phyloP scores from a whole-genome alignment of 2,329 filamentous ascomycete genomes.

The Verticillium dahliae region DNA sequence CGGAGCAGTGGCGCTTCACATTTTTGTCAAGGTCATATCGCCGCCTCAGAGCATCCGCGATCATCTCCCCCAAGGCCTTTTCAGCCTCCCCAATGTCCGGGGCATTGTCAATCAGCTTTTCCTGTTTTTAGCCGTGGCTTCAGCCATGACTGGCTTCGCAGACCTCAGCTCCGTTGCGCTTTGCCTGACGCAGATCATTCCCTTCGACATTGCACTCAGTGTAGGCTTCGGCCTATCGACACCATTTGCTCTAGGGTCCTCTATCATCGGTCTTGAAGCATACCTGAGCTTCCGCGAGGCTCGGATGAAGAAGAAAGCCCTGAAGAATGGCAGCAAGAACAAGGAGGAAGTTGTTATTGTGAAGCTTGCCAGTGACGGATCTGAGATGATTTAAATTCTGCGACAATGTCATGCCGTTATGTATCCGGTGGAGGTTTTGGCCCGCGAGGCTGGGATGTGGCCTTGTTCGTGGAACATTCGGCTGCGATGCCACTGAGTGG shows the following conservation, averaged over 20 bases:
- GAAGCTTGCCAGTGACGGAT: background rate
- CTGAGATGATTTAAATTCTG: background rate
- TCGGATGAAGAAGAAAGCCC: slow-evolving; percentile 2
- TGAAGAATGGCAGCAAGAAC: background rate
- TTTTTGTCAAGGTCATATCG: slow-evolving; percentile 13
- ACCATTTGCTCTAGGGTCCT: slow-evolving; percentile 15
- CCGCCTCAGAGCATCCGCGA: background rate
- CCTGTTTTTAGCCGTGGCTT: slow-evolving; percentile 14
- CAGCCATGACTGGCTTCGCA: slow-evolving; percentile 19
- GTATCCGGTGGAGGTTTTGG: background rate
- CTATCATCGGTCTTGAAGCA: slow-evolving; percentile 14
- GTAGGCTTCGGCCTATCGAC: slow-evolving; percentile 17
- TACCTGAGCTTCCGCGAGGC: slow-evolving; percentile 7
- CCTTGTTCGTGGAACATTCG: background rate
- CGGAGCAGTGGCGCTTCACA: slow-evolving; percentile 15
- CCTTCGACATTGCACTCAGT: slow-evolving; percentile 17
- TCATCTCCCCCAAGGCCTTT: background rate
- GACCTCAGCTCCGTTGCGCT: slow-evolving; percentile 19
- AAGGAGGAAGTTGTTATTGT: background rate
- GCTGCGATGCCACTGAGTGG: background rate
- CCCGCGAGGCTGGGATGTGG: background rate
- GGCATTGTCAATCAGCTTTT: slow-evolving; percentile 19
- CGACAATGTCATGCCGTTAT: background rate
- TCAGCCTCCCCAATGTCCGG: slow-evolving; percentile 9
- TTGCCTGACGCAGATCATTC: slow-evolving; percentile 19